Conservation (phyloP, 2,329 filamentous ascomycete species). For the Aureobasidium sp. region DNA sequence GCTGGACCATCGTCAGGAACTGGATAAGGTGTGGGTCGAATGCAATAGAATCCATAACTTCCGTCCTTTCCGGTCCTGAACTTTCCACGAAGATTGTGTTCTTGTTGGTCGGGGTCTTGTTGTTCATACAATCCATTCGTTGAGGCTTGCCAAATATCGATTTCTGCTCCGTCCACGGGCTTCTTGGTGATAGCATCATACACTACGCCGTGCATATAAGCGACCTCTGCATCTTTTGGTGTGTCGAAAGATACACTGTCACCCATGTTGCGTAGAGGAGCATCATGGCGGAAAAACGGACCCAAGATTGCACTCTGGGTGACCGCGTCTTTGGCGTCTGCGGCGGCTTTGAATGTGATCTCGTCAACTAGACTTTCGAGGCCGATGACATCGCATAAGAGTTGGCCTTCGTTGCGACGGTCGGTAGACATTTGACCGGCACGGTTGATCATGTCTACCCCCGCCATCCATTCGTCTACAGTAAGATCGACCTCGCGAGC, state of each 20-base stretch:
- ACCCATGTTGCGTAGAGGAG: slow-evolving; percentile 62
- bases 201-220: slow-evolving; percentile 58
- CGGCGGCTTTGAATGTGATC: slow-evolving; percentile 61
- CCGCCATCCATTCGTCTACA: slow-evolving; percentile 51
- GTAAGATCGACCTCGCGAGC: slow-evolving; percentile 51
- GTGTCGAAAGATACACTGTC: slow-evolving; percentile 52
- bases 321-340: slow-evolving; percentile 40
- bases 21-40: slow-evolving; percentile 41
- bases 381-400: slow-evolving; percentile 51
- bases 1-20: slow-evolving; percentile 50
- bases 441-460: slow-evolving; percentile 51
- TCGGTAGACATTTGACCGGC: slow-evolving; percentile 55
- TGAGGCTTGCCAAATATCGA: slow-evolving; percentile 74
- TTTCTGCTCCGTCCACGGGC: slow-evolving; percentile 55
- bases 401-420: slow-evolving; percentile 55
- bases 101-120: slow-evolving; percentile 59
- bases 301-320: slow-evolving; percentile 76
- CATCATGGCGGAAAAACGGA: slow-evolving; percentile 72
- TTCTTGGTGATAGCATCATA: slow-evolving; percentile 52
- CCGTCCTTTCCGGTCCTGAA: slow-evolving; percentile 61
- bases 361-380: slow-evolving; percentile 63
- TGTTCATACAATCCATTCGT: slow-evolving; percentile 61
- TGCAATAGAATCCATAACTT: slow-evolving; percentile 44
- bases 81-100: slow-evolving; percentile 66
- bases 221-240: slow-evolving; percentile 44